Conservation (phyloP, 768 basidiomycete genomes). For the Pleurotus salmoneostramineus region DNA sequence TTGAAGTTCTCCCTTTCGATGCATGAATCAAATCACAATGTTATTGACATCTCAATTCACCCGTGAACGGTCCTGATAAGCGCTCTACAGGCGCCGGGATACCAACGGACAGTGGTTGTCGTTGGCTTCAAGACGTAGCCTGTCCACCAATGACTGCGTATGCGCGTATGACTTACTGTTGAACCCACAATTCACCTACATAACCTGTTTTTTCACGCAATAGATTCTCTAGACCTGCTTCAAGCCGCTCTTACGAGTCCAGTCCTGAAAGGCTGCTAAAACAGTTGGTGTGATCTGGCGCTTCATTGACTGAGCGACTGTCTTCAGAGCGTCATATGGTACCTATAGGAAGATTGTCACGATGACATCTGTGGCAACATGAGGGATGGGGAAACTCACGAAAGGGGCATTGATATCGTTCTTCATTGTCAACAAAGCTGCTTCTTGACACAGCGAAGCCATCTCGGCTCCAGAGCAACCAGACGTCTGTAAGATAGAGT, state of each 20-base stretch:
- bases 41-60: too few species aligned
- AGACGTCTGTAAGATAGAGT: conserved; percentile 54
- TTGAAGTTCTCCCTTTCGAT: too few species aligned
- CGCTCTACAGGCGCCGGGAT: too few species aligned
- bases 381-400: conserved; percentile 40
- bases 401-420: conserved; percentile 71
- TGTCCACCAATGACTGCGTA: too few species aligned
- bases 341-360: conserved; percentile 48
- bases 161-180: background rate
- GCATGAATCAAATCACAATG: too few species aligned
- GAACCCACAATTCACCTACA: background rate
- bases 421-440: conserved; percentile 90
- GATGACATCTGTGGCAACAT: background rate
- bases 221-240: conserved; percentile 3
- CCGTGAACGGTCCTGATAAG: too few species aligned
- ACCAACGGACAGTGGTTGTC: too few species aligned
- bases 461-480: conserved; percentile 98
- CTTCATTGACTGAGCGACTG: conserved; percentile 69
- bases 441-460: conserved; percentile 90
- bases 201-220: background rate
- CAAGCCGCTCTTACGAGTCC: conserved; percentile 39
- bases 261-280: conserved; percentile 65
- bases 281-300: conserved; percentile 84
- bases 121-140: too few species aligned
- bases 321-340: conserved; percentile 63